Percentiles rank a stretch among this genome's conserved stretches.
Evolutionary conservation across 345 rosid genomes (phyloP).

Genomic region (Sisymbrium irio): DNA sequence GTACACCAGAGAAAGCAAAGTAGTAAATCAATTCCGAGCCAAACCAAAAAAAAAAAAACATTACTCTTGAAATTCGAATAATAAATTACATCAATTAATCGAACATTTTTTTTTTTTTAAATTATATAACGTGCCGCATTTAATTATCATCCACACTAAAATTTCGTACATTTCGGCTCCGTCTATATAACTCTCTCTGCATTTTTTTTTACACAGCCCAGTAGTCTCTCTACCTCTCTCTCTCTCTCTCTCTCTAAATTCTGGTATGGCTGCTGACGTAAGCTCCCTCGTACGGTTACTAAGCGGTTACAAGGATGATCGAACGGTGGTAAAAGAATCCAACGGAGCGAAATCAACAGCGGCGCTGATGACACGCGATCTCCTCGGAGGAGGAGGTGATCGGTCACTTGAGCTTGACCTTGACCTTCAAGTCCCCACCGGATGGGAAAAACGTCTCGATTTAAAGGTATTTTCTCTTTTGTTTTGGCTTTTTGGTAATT

Average conservation of each 20-base stretch:
- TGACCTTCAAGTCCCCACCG: conserved; percentile 77
- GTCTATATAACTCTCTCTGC: conserved; percentile 13
- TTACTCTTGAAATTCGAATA: neutral
- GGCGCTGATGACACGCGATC: conserved; percentile 63
- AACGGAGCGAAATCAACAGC: conserved; percentile 42
- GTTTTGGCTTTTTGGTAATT: neutral
- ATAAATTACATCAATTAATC: neutral
- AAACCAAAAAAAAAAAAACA: neutral
- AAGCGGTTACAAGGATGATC: conserved; percentile 47
- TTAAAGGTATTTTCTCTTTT: conserved; percentile 51
- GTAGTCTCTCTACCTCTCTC: neutral
- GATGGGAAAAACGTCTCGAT: conserved; percentile 92
- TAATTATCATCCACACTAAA: neutral
- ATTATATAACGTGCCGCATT: conserved; percentile 32
- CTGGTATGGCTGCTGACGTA: conserved; percentile 62
- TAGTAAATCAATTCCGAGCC: too few species aligned
- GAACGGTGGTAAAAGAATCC: conserved; percentile 34
- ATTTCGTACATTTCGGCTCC: neutral
- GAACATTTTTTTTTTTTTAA: neutral
- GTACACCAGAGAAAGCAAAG: conserved; percentile 7
- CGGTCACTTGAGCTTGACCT: conserved; percentile 80
- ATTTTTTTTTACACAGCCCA: neutral
- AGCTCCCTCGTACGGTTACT: conserved; percentile 46
- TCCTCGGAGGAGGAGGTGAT: conserved; percentile 50
- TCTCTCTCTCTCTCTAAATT: neutral